Conservation (phyloP, 148 eudicot species). For the Vaccinium darrowii region DNA sequence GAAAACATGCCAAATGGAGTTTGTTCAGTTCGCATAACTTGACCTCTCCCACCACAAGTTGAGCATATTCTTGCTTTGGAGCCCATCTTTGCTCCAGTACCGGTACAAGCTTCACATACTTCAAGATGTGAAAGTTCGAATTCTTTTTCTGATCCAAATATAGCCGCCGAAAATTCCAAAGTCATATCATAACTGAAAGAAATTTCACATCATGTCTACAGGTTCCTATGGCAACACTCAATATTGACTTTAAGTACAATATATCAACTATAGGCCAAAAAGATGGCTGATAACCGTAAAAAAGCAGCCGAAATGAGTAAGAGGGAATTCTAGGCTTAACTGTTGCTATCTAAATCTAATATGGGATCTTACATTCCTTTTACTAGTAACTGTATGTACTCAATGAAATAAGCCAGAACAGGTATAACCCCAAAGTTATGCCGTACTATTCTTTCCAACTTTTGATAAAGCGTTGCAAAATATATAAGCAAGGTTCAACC, state of each 20-base stretch:
- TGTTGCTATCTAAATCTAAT: background rate
- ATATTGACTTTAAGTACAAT: background rate
- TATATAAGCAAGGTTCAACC: background rate
- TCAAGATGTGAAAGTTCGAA: slow-evolving; percentile 91
- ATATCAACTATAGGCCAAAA: background rate
- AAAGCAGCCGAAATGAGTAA: background rate
- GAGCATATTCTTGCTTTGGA: slow-evolving; percentile 94
- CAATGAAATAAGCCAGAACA: too few species aligned
- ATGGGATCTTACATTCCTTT: background rate
- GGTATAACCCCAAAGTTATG: background rate
- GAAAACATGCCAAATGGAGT: slow-evolving; percentile 97
- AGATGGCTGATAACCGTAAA: background rate
- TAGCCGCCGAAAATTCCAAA: slow-evolving; percentile 78
- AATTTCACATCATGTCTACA: slow-evolving; percentile 33
- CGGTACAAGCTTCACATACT: slow-evolving; percentile 79
- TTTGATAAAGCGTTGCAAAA: background rate
- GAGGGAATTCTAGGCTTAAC: background rate
- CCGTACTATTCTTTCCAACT: background rate
- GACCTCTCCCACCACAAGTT: slow-evolving; percentile 98
- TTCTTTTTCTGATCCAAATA: slow-evolving; percentile 90
- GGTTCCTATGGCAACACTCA: background rate
- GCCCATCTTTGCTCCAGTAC: slow-evolving; percentile 92
- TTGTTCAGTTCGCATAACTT: slow-evolving; percentile 99
- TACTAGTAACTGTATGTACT: background rate
- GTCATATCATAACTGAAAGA: slow-evolving; percentile 90